Evolutionary conservation across 2,329 filamentous ascomycete genomes (phyloP).

Genomic region (Fusarium miscanthi): DNA sequence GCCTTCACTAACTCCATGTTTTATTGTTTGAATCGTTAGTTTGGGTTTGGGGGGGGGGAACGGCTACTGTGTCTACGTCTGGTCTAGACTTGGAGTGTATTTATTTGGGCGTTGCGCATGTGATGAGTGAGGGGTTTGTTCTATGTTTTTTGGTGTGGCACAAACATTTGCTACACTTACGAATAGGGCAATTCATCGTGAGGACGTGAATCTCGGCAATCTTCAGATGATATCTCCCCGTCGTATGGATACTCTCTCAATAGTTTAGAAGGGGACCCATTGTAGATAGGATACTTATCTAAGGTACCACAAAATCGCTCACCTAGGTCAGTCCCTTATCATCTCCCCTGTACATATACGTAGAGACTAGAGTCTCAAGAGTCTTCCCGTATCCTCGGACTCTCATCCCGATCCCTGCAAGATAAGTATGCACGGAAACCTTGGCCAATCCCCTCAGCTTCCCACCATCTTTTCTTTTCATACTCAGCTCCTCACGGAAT

Average conservation of each 20-base stretch:
- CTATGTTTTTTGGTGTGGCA: background rate
- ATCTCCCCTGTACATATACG: background rate
- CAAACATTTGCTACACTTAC: background rate
- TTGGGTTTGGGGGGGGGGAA: background rate
- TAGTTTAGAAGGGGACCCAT: background rate
- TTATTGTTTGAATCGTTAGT: background rate
- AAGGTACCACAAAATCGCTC: slow-evolving; percentile 11
- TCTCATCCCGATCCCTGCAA: slow-evolving; percentile 13
- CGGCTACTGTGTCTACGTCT: background rate
- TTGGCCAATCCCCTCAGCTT: slow-evolving; percentile 2
- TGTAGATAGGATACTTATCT: slow-evolving; percentile 5
- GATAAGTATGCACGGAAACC: background rate
- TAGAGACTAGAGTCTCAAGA: background rate
- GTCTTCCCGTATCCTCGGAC: background rate
- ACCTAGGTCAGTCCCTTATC: background rate
- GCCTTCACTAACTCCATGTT: background rate
- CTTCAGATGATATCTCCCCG: background rate
- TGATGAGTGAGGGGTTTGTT: slow-evolving; percentile 14
- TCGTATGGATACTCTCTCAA: background rate
- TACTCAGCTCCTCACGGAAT: slow-evolving; percentile 29
- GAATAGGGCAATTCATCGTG: background rate
- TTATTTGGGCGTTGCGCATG: slow-evolving; percentile 11
- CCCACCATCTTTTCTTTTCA: slow-evolving; percentile 3
- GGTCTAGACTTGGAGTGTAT: background rate
- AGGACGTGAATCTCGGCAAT: background rate